Evolutionary conservation across 2,329 filamentous ascomycete species (phyloP), one percentile per base, ranked within the genome.

Genomic region (Cladosporium cucumerinum): DNA sequence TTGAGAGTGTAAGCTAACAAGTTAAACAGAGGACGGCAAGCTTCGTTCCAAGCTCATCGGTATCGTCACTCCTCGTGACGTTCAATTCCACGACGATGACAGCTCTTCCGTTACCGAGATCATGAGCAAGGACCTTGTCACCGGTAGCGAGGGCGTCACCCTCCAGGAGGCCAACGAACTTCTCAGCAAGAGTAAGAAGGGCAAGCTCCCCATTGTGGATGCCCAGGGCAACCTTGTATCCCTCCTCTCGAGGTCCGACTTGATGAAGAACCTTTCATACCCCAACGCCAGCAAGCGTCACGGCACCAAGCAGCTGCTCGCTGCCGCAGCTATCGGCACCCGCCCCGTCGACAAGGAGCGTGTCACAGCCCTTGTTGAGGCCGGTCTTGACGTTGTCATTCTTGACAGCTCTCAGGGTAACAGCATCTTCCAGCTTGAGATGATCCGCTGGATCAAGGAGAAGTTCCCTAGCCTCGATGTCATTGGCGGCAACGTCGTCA

Each of bases 261-360:
- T 99, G 81, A 97, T 93, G 84, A 99, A 99, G 87, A 99, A 99
- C 83, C 86, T 97, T 68, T 89, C 98, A 82, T 99, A 96, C 82
- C 95, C 95, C 39, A 86, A 97, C 67, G 93, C 95, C 57, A 98
- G 95, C 63, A 99, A 99, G 85, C 88, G 97, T 46, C 92, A 93
- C 65, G 88, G 96, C 75, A 98, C 94, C 72, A 99, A 99, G 85
- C 96, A 99, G 85, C 87, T 99, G 52, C 92, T 99, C 74, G 92
- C 92, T 76, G 93, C 93, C 70, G 95, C 95, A 69, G 92, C 95
- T 68, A 96, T 99, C 76, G 96, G 96, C 71, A 99, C 95, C 52
- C 89, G 95, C 34, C 92, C 93, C 57, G 92, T 96, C 79, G 95
- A 99, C 80, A 97, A 96, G 84, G 79, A 83, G 65, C 89, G 95